phyloP scores from a whole-genome alignment of 495 filamentous ascomycete genomes.

The Neohortaea acidophila region DNA sequence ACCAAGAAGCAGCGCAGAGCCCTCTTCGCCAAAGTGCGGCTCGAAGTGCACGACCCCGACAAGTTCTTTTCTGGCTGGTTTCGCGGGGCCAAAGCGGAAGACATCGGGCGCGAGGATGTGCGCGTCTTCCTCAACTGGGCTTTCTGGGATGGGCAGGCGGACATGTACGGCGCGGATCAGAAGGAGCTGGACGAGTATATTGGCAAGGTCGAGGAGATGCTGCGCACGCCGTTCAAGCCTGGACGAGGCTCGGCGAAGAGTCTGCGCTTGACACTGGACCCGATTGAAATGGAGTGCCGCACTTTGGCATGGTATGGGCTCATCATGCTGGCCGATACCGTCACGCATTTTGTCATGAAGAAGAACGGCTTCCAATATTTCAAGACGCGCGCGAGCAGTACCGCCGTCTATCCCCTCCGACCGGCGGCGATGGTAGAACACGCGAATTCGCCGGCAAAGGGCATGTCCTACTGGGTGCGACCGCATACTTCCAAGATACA shows the following conservation, averaged over 20 bases:
- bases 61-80: slow-evolving; percentile 50
- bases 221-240: slow-evolving; percentile 30
- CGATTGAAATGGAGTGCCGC: slow-evolving; percentile 43
- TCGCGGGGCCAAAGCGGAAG: slow-evolving; percentile 37
- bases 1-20: slow-evolving; percentile 28
- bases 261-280: slow-evolving; percentile 51
- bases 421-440: slow-evolving; percentile 13
- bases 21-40: slow-evolving; percentile 41
- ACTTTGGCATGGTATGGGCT: slow-evolving; percentile 49
- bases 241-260: slow-evolving; percentile 37
- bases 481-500: slow-evolving; percentile 18
- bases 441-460: slow-evolving; percentile 9
- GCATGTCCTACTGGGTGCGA: slow-evolving; percentile 19
- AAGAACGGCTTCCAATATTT: slow-evolving; percentile 16
- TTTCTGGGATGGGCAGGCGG: slow-evolving; percentile 29
- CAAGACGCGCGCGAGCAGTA: neutral
- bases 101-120: slow-evolving; percentile 51
- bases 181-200: slow-evolving; percentile 46
- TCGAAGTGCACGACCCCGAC: slow-evolving; percentile 39
- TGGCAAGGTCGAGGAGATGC: slow-evolving; percentile 31
- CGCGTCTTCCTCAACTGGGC: slow-evolving; percentile 51
- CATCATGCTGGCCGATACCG: slow-evolving; percentile 16
- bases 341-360: slow-evolving; percentile 10
- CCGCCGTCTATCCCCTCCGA: slow-evolving; percentile 17
- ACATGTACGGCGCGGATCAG: slow-evolving; percentile 27